Conservation (phyloP, 495 filamentous ascomycete species). For the Neurospora cerealis region DNA sequence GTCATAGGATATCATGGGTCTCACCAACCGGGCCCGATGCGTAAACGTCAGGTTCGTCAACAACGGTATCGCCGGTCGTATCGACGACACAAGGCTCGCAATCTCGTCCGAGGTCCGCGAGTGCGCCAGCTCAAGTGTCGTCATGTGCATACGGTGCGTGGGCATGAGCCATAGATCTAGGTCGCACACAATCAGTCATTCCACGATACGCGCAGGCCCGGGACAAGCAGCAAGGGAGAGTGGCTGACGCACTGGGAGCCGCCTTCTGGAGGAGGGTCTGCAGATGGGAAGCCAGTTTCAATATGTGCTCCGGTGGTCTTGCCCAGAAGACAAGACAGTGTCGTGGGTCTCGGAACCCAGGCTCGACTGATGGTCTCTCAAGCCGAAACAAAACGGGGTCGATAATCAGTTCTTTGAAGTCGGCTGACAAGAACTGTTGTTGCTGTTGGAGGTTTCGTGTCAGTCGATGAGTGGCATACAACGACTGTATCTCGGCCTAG, state of each 20-base stretch:
- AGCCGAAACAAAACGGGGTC: constrained; percentile 68
- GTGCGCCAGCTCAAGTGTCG: constrained; percentile 71
- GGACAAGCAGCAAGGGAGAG: not conserved
- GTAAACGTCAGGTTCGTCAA: constrained; percentile 54
- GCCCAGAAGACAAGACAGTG: constrained; percentile 85
- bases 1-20: constrained; percentile 77
- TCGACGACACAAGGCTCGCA: constrained; percentile 40
- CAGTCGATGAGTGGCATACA: constrained; percentile 63
- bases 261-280: constrained; percentile 53
- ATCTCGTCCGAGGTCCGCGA: constrained; percentile 55
- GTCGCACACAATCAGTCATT: constrained; percentile 2
- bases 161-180: constrained; percentile 83
- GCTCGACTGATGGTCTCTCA: constrained; percentile 46
- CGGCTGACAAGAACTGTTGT: constrained; percentile 51
- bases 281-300: constrained; percentile 53
- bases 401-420: constrained; percentile 61
- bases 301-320: constrained; percentile 61
- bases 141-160: constrained; percentile 66
- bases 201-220: not conserved
- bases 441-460: constrained; percentile 63
- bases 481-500: constrained; percentile 58
- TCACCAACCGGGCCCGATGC: constrained; percentile 63
- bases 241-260: constrained; percentile 45
- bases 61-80: constrained; percentile 35
- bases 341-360: constrained; percentile 59